These are phyloP conservation scores for Phytophthora macrochlamydospora DNA, from an alignment of 352 stramenopile genomes.

Conservation along the genomic window DNA sequence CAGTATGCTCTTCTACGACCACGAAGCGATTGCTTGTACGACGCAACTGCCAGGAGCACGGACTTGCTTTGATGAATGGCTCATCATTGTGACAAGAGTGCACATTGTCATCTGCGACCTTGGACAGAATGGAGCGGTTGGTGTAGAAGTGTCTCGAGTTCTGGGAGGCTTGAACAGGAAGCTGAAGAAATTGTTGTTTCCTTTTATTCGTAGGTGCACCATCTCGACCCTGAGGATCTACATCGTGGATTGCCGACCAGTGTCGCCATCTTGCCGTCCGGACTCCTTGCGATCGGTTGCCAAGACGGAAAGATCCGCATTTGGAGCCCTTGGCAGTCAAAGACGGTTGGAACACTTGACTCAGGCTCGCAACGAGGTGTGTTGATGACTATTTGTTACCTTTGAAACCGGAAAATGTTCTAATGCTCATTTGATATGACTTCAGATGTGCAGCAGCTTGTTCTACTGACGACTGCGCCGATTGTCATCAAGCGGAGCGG, in stretches of 20 bases:
- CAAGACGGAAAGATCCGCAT: slow-evolving; percentile 78
- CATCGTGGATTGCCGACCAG: slow-evolving; percentile 64
- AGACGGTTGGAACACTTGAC: slow-evolving; percentile 68
- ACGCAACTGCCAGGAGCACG: slow-evolving; percentile 46
- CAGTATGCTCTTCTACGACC: slow-evolving; percentile 78
- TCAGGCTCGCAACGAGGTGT: slow-evolving; percentile 56
- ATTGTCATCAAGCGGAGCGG: slow-evolving; percentile 40
- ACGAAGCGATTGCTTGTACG: slow-evolving; percentile 61
- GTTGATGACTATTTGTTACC: not conserved
- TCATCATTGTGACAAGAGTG: slow-evolving; percentile 61
- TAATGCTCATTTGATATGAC: not conserved
- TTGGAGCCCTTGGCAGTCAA: slow-evolving; percentile 65
- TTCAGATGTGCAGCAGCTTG: slow-evolving; percentile 70
- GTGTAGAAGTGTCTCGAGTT: not conserved
- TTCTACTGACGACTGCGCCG: slow-evolving; percentile 55
- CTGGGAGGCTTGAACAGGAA: not conserved
- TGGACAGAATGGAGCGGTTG: slow-evolving; percentile 61
- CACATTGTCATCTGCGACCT: slow-evolving; percentile 79
- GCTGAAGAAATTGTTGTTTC: not conserved
- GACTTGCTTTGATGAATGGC: slow-evolving; percentile 73
- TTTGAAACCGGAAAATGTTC: no score
- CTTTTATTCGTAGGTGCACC: slow-evolving; percentile 25
- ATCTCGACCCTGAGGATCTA: slow-evolving; percentile 56
- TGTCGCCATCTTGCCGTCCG: slow-evolving; percentile 62
- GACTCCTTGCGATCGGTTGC: slow-evolving; percentile 74